Evolutionary conservation across 2,329 filamentous ascomycete species (phyloP), one percentile per base, ranked within the genome.

Genomic region (Parastagonospora nodorum): DNA sequence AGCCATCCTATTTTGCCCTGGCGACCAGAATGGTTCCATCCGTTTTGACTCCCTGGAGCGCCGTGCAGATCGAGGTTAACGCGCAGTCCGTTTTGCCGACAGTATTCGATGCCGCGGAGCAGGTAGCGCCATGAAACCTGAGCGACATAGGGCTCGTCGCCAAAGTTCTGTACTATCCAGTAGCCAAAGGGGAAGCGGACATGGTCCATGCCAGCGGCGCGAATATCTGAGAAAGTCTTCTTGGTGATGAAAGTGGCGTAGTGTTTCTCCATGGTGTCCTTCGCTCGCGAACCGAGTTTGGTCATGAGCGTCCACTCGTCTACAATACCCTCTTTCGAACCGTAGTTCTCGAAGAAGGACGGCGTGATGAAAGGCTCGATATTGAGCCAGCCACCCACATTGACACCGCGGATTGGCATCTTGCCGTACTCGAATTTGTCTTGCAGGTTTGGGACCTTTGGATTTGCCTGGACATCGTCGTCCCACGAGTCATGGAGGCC

Each of bases 131-230:
- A 99, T 2, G 90, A 88, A 0, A 91, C 89, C 36, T 92, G 87
- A 52, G 89, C 84, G 1, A 99, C 81, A 68, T 96, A 99, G 1
- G 92, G 90, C 67, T 99, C 94, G 37, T 81, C 86, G 27, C 90
- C 86, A 72, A 96, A 97, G 0, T 87, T 88, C 50, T 86, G 84
- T 1, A 97, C 87, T 0, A 92, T 91, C 94, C 94, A 99, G 79
- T 99, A 99, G 8, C 88, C 90, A 72, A 88, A 97, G 0, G 90
- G 92, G 46, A 99, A 97, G 47, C 94, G 88, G n/a, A 99, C 89
- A 70, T 99, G 94, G 69, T 99, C 94, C 39, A 99, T 84, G 0
- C 94, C 94, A 1, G 94, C 94, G 33, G 85, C 87, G 42, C 86
- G 85, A 52, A 99, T 97, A 35, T 93, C 88, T 48, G 81, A 80